Conservation (phyloP, 2,329 filamentous ascomycete genomes). For the Dothistroma pini region DNA sequence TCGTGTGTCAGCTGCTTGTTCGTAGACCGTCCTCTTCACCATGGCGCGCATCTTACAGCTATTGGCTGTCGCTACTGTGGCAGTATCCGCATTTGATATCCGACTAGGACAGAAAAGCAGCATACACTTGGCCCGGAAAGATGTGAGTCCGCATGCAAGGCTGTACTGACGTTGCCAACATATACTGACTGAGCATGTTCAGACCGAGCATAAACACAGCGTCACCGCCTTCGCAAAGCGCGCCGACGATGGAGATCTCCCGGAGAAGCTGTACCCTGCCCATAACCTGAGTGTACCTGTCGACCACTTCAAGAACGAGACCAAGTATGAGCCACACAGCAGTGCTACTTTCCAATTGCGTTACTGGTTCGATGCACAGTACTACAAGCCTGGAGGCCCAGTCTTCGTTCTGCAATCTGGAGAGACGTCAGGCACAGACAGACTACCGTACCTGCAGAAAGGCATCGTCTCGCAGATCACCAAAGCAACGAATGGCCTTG, state of each 20-base stretch:
- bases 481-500: slow-evolving; percentile 67
- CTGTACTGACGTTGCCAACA: neutral
- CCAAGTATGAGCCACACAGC: slow-evolving; percentile 71
- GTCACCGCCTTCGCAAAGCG: slow-evolving; percentile 13
- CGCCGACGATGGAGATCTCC: slow-evolving; percentile 30
- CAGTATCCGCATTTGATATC: slow-evolving; percentile 7
- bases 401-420: slow-evolving; percentile 74
- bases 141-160: neutral
- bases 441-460: slow-evolving; percentile 70
- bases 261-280: slow-evolving; percentile 42
- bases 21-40: neutral
- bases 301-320: slow-evolving; percentile 81
- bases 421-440: slow-evolving; percentile 61
- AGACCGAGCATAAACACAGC: slow-evolving; percentile 6
- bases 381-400: slow-evolving; percentile 74
- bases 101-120: slow-evolving; percentile 4
- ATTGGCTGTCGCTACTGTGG: neutral
- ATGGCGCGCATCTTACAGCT: slow-evolving; percentile 7
- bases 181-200: neutral
- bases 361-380: slow-evolving; percentile 77
- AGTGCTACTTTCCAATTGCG: slow-evolving; percentile 65
- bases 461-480: slow-evolving; percentile 71
- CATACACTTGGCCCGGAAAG: neutral
- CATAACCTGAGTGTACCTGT: slow-evolving; percentile 57
- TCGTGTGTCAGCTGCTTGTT: neutral